Evolutionary conservation across 352 stramenopile species (phyloP).

Genomic region (Globisporangium middletonii): DNA sequence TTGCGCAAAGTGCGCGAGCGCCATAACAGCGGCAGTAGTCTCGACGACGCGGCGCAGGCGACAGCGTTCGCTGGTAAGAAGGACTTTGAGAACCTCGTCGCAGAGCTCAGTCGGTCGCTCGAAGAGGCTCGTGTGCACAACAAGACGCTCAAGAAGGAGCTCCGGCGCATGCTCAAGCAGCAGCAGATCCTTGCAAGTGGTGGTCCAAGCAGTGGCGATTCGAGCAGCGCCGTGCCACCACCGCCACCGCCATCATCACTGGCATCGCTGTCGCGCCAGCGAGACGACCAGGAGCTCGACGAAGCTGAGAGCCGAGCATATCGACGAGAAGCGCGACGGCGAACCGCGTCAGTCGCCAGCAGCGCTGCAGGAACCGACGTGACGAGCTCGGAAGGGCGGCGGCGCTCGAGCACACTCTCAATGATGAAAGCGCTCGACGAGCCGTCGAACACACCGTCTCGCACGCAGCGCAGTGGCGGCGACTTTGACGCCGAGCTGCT

Average conservation of each 20-base stretch:
- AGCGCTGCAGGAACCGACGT: constrained; percentile 4
- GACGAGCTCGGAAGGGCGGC: constrained; percentile 8
- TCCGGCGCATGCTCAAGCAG: constrained; percentile 65
- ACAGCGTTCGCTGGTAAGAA: constrained; percentile 57
- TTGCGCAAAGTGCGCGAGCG: constrained; percentile 36
- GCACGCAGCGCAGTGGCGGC: constrained; percentile 2
- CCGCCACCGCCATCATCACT: no score
- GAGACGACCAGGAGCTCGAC: background rate
- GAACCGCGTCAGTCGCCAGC: constrained; percentile 15
- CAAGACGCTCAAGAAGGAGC: constrained; percentile 80
- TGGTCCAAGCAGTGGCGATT: background rate
- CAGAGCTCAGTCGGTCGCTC: constrained; percentile 60
- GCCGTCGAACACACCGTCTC: background rate
- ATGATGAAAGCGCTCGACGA: constrained; percentile 53
- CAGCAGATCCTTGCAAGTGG: constrained; percentile 30
- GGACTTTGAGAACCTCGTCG: constrained; percentile 66
- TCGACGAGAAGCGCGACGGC: background rate
- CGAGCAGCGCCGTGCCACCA: no score
- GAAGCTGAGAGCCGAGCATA: background rate
- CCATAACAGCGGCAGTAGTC: background rate
- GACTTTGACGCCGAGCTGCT: constrained; percentile 50
- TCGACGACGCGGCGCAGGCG: background rate
- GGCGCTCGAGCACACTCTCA: constrained; percentile 44
- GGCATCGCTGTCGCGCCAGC: no score
- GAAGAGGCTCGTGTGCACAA: constrained; percentile 67